Base-by-base conservation (phyloP, 1,284 basidiomycete genomes). In the Cryptococcus amylolentus region DNA sequence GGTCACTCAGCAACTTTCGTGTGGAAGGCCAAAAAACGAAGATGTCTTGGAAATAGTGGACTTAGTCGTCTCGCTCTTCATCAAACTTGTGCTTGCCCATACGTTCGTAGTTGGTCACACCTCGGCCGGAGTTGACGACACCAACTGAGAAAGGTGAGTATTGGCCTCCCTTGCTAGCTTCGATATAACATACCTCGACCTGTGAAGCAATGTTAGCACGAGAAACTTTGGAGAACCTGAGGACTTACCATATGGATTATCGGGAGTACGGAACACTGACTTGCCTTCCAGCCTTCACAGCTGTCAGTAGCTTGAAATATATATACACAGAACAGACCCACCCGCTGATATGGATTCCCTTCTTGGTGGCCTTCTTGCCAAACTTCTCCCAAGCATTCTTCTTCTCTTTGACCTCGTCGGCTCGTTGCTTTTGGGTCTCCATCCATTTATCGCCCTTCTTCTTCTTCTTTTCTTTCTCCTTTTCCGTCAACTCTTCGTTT, bases 371-470 rank as follows among this genome's bases (percentile, higher is more conserved):
- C 80, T 96, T 97, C 80, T 94, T 95, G 12, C 94, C 89, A 81
- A 98, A 98, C 80, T 91, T 93, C 79, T 97, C 91, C 95, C 95
- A 98, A 20, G 87, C 87, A 62, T 84, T 85, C 80, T 97, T 91
- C 79, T 95, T 95, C 58, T 84, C 83, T 51, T 82, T 83, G 77
- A 94, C 91, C 71, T 95, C 92, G 73, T 91, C 89, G 9, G 91
- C 87, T 78, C 95, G 95, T 18, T 86, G 84, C 44, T 91, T 89
- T 69, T 86, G 86, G 7, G 80, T 83, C 79, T 93, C 91, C 57
- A 91, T 73, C 79, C 96, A 96, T 81, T 95, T 96, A 80, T 97
- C 94, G 70, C 49, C 49, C 80, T 90, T 91, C 81, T 89, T 90
- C 82, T 93, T 93, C 83, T 93, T 95, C 78, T 81, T 82, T 69